Evolutionary conservation across 2,329 filamentous ascomycete genomes (phyloP).

Genomic region (Trichothecium sympodiale): DNA sequence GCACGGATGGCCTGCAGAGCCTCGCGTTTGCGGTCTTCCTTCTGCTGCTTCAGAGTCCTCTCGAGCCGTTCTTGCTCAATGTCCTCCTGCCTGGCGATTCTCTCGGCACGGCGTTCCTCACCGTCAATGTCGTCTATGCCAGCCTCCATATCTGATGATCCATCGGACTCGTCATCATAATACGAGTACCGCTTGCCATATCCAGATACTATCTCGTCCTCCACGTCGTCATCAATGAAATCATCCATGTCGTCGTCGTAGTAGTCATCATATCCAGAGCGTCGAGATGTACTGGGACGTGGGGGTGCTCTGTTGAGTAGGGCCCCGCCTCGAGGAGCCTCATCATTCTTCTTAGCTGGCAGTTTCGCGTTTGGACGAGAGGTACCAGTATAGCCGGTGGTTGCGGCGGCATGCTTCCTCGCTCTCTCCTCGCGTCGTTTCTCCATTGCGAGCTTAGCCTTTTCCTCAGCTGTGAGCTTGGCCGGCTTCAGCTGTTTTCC

Average conservation of each 20-base stretch:
- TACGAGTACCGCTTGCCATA: conserved; percentile 38
- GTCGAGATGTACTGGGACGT: conserved; percentile 16
- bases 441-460: conserved; percentile 12
- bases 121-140: conserved; percentile 62
- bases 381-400: conserved; percentile 55
- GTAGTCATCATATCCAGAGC: conserved; percentile 40
- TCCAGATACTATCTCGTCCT: conserved; percentile 19
- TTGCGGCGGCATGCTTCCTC: conserved; percentile 51
- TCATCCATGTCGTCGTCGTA: conserved; percentile 54
- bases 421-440: conserved; percentile 41
- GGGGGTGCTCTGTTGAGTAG: conserved; percentile 22
- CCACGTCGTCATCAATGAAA: conserved; percentile 50
- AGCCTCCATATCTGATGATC: conserved; percentile 69
- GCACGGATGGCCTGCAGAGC: conserved; percentile 24
- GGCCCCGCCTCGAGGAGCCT: conserved; percentile 25
- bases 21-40: conserved; percentile 41
- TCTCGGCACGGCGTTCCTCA: conserved; percentile 55
- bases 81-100: conserved; percentile 57
- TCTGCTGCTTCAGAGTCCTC: conserved; percentile 48
- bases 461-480: neutral
- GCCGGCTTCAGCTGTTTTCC: neutral
- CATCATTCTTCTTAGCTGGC: conserved; percentile 18
- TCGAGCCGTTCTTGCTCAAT: conserved; percentile 52
- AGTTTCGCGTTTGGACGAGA: conserved; percentile 40
- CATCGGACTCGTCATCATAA: conserved; percentile 37